Percentiles rank a stretch among this genome's conserved stretches.
These are phyloP conservation scores for Paecilomyces fulvus DNA, from an alignment of 2,329 filamentous ascomycete species.

Conservation along the genomic window DNA sequence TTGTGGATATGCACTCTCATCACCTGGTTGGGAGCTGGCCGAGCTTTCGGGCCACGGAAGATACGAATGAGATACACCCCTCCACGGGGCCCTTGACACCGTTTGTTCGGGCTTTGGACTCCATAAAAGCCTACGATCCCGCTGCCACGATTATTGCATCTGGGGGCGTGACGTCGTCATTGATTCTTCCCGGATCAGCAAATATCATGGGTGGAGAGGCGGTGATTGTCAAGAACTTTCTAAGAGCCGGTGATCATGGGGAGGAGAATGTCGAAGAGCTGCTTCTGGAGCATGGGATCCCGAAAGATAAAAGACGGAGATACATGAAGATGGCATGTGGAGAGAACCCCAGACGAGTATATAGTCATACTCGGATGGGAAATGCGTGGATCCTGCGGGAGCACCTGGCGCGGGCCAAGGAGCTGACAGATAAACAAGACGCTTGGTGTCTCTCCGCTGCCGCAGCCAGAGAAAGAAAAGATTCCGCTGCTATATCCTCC, in stretches of 20 bases:
- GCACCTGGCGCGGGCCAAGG: conserved; percentile 55
- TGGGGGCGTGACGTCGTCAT: conserved; percentile 61
- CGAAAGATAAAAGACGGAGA: conserved; percentile 50
- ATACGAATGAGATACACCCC: conserved; percentile 55
- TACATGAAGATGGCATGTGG: conserved; percentile 74
- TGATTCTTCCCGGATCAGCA: conserved; percentile 59
- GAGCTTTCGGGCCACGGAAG: conserved; percentile 44
- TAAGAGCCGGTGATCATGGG: conserved; percentile 52
- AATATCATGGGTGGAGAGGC: conserved; percentile 68
- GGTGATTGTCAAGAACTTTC: conserved; percentile 59
- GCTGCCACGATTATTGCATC: conserved; percentile 64
- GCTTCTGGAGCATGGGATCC: conserved; percentile 53
- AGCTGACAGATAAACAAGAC: conserved; percentile 52
- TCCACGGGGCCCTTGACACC: conserved; percentile 50
- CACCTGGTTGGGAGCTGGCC: conserved; percentile 54
- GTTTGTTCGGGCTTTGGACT: conserved; percentile 59
- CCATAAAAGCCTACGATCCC: conserved; percentile 53
- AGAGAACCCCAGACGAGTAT: conserved; percentile 58
- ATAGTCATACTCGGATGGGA: conserved; percentile 56
- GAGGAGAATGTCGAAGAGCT: conserved; percentile 55
- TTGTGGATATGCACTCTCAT: conserved; percentile 66
- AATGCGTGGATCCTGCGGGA: conserved; percentile 63
- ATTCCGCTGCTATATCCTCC: conserved; percentile 3
- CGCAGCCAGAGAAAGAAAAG: conserved; percentile 6
- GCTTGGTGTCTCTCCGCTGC: conserved; percentile 59